A percentile compares a stretch with the other conserved stretches of the same genome.
Conservation (phyloP, 257 asterid species). For the Gardenia jasminoides region DNA sequence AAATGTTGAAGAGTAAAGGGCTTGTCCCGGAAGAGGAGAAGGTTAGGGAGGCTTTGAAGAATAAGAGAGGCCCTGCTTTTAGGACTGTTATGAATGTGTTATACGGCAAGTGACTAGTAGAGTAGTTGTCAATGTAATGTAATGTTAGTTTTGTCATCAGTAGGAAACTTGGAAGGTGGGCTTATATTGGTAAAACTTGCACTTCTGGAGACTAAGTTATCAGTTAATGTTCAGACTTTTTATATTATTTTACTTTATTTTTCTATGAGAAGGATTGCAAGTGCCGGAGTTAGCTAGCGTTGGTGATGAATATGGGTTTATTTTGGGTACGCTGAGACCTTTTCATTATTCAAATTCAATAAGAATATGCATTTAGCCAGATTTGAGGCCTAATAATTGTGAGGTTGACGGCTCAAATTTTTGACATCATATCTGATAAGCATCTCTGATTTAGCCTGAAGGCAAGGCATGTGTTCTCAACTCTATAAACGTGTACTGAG, state of each 20-base stretch:
- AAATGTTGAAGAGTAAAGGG: slow-evolving; percentile 58
- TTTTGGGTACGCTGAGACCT: not conserved
- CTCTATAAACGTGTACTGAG: no score
- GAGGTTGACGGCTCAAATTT: not conserved
- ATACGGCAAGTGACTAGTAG: slow-evolving; percentile 40
- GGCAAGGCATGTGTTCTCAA: no score
- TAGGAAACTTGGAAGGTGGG: not conserved
- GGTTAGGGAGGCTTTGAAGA: slow-evolving; percentile 50
- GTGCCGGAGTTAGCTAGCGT: not conserved
- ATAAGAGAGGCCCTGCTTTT: slow-evolving; percentile 38
- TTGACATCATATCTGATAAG: not conserved
- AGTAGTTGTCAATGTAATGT: not conserved
- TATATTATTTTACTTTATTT: no score
- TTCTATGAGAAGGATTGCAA: not conserved
- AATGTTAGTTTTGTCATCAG: not conserved
- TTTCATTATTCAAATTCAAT: not conserved
- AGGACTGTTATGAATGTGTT: slow-evolving; percentile 34
- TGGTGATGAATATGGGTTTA: not conserved
- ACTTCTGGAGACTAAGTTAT: not conserved
- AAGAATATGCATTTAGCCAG: not conserved
- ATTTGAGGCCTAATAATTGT: not conserved
- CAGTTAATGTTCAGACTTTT: not conserved
- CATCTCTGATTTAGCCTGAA: not conserved
- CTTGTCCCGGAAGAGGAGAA: slow-evolving; percentile 54
- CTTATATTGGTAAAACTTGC: not conserved